These are phyloP conservation scores for Sequoiadendron giganteum DNA, from an alignment of 75 land plant species.

Conservation along the genomic window DNA sequence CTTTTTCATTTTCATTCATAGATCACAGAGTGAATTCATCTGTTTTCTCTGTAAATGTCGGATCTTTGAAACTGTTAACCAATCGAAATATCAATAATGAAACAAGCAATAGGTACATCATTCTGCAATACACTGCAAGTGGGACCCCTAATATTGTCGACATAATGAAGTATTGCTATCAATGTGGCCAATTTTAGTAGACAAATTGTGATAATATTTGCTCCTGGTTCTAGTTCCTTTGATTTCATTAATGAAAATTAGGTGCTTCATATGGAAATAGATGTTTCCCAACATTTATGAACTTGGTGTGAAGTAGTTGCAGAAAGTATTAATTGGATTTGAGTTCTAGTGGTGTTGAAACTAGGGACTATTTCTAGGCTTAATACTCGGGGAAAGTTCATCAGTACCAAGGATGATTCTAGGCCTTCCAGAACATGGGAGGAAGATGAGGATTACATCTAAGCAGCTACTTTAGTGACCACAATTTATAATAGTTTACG, in stretches of 20 bases:
- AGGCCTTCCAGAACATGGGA: slow-evolving; percentile 66
- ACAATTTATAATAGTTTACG: slow-evolving; percentile 31
- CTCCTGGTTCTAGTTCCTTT: slow-evolving; percentile 22
- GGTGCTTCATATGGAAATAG: slow-evolving; percentile 27
- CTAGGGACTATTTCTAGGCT: slow-evolving; percentile 34
- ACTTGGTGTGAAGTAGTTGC: slow-evolving; percentile 7
- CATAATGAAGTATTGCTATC: slow-evolving; percentile 35
- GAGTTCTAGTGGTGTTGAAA: slow-evolving; percentile 27
- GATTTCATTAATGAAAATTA: slow-evolving; percentile 49
- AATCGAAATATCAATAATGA: slow-evolving; percentile 17
- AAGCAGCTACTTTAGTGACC: too few species aligned
- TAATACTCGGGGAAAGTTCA: slow-evolving; percentile 30
- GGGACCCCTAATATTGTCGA: background rate
- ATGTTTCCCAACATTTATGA: slow-evolving; percentile 11
- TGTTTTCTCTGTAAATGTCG: slow-evolving; percentile 40
- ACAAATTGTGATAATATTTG: slow-evolving; percentile 20
- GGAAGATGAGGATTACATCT: slow-evolving; percentile 47
- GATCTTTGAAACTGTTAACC: slow-evolving; percentile 29
- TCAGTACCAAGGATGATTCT: slow-evolving; percentile 30
- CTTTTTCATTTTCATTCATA: slow-evolving; percentile 44
- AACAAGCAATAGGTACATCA: background rate
- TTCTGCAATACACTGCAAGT: background rate
- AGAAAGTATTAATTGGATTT: background rate
- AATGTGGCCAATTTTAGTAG: slow-evolving; percentile 19
- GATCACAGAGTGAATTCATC: slow-evolving; percentile 43